Evolutionary conservation across 225 moss, liverwort and hornwort genomes (phyloP).

Genomic region (Pseudisothecium myosuroides): DNA sequence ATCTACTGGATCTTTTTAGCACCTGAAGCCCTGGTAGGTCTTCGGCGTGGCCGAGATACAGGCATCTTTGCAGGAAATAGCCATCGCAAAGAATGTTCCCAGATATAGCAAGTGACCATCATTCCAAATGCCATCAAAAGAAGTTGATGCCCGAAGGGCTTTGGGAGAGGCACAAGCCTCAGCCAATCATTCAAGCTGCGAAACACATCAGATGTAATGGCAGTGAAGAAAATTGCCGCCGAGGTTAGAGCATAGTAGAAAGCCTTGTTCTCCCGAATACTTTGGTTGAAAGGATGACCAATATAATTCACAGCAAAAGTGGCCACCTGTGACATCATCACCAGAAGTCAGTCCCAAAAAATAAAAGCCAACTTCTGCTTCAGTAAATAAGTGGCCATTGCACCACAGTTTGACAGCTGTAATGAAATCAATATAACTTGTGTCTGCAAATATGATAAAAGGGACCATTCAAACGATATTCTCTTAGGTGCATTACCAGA

Average conservation of each 20-base stretch:
- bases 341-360: background rate
- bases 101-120: constrained; percentile 71
- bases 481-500: background rate
- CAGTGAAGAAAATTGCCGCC: constrained; percentile 87
- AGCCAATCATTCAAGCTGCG: constrained; percentile 87
- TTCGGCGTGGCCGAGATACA: constrained; percentile 24
- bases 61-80: constrained; percentile 75
- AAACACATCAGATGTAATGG: constrained; percentile 83
- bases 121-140: constrained; percentile 72
- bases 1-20: constrained; percentile 50
- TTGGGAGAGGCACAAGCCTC: constrained; percentile 80
- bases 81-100: constrained; percentile 90
- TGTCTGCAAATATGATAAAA: background rate
- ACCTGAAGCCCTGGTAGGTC: constrained; percentile 25
- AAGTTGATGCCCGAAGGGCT: constrained; percentile 84
- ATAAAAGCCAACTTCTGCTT: background rate
- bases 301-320: constrained; percentile 98
- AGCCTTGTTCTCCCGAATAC: constrained; percentile 83
- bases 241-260: constrained; percentile 82
- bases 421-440: background rate
- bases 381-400: background rate
- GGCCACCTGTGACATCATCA: constrained; percentile 67
- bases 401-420: background rate
- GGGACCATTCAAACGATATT: background rate
- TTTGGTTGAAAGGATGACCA: constrained; percentile 98